Conservation (phyloP, 192 early-diverging fungal genomes). For the Coemansia sp. region DNA sequence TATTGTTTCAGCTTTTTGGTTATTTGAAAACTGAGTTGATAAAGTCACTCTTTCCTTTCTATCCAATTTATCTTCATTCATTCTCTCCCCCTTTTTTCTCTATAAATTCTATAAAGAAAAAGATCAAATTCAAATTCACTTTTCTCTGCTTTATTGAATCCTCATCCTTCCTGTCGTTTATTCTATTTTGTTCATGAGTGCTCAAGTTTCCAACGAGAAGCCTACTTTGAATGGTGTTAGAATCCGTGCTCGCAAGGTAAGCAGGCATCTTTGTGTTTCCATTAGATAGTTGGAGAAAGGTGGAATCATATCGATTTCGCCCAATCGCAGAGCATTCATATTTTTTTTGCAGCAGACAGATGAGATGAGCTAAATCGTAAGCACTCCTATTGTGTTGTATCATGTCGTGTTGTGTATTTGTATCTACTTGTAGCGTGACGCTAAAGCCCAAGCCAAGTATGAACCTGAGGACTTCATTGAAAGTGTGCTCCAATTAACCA, state of each 20-base stretch:
- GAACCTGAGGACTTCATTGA: slow-evolving; percentile 62
- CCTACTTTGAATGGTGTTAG: slow-evolving; percentile 56
- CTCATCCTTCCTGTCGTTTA: slow-evolving; percentile 7
- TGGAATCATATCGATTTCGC: too few species aligned
- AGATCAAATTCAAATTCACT: neutral
- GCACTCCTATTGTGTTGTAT: too few species aligned
- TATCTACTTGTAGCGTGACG: slow-evolving; percentile 47
- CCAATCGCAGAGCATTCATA: too few species aligned
- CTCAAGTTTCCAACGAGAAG: slow-evolving; percentile 52
- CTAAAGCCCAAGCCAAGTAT: slow-evolving; percentile 70
- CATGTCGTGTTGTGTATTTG: neutral
- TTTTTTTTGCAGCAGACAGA: neutral
- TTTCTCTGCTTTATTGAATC: slow-evolving; percentile 14
- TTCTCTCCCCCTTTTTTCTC: too few species aligned
- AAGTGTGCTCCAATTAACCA: slow-evolving; percentile 52
- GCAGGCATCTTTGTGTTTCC: neutral
- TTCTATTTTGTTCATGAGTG: slow-evolving; percentile 41
- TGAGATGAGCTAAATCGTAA: neutral
- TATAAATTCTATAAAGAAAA: neutral
- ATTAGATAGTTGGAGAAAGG: neutral
- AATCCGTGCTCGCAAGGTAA: slow-evolving; percentile 55
- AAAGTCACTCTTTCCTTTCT: too few species aligned
- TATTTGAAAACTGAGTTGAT: too few species aligned
- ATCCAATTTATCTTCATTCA: too few species aligned
- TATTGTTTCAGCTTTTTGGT: too few species aligned